These are phyloP conservation scores for Chaetoceros tenuissimus DNA, from an alignment of 108 stramenopile genomes.

Conservation along the genomic window DNA sequence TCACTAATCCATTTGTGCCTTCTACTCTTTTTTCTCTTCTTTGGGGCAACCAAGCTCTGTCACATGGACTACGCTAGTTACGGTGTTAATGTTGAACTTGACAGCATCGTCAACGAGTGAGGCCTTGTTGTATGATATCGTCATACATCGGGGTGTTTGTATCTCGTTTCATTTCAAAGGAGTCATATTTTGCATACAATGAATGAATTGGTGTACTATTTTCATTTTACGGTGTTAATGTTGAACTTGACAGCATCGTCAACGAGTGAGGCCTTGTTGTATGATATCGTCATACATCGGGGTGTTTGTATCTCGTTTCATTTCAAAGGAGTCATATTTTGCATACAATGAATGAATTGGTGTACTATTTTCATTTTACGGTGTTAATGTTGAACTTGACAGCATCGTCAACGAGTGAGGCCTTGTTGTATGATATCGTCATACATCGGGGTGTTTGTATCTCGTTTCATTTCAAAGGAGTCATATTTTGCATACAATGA, in stretches of 20 bases:
- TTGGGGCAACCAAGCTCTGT: slow-evolving; percentile 52
- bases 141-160: slow-evolving; percentile 44
- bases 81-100: slow-evolving; percentile 44
- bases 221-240: slow-evolving; percentile 45
- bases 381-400: slow-evolving; percentile 47
- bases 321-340: slow-evolving; percentile 49
- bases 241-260: slow-evolving; percentile 46
- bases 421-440: slow-evolving; percentile 43
- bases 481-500: slow-evolving; percentile 40
- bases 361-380: slow-evolving; percentile 42
- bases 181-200: slow-evolving; percentile 43
- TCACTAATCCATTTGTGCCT: slow-evolving; percentile 11
- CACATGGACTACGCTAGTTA: slow-evolving; percentile 52
- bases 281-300: slow-evolving; percentile 43
- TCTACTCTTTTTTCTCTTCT: no score
- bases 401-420: slow-evolving; percentile 35
- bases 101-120: slow-evolving; percentile 39
- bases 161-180: slow-evolving; percentile 32
- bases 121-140: slow-evolving; percentile 36
- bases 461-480: slow-evolving; percentile 31
- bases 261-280: slow-evolving; percentile 30
- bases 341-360: slow-evolving; percentile 21
- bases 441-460: slow-evolving; percentile 39
- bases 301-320: slow-evolving; percentile 31
- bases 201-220: no score